Evolutionary conservation across 108 stramenopile genomes (phyloP), one percentile per base, ranked within the genome.

Genomic region (Poteriospumella lacustris): DNA sequence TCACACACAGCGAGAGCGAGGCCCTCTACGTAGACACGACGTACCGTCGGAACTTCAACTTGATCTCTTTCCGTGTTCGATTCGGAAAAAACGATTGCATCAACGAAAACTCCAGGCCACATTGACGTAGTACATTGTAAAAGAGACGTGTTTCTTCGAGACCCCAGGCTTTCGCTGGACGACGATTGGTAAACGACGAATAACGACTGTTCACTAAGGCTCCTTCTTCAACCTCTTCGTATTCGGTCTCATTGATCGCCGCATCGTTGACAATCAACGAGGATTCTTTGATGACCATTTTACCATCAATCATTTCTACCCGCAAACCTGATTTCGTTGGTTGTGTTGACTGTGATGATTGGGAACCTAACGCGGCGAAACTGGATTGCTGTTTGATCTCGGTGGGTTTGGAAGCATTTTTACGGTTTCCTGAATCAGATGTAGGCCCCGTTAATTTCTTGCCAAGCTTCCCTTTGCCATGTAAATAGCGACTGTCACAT

Each of bases 101-200:
- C 24, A 56, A 15, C 19, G 52, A 56, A 56, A 56, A 56, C 24
- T 56, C 52, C 15, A 24, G 15, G 24, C 52, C 52, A 56, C 52
- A 56, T 56, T 56, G 52, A 56, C 52, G 52, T 56, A 56, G 24
- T 56, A 56, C 52, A 56, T 56, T 56, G 24, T 56, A 56, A 56
- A 56, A 56, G 52, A 15, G 52, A 15, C 24, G 15, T 19, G 52
- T 56, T 24, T 56, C 52, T 19, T 56, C 52, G 24, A 19, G 15
- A 24, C 19, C 15, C 52, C 52, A 56, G 19, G 15, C 24, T 24
- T 24, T 24, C 15, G 19, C 24, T 19, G 19, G 15, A 19, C 24
- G 15, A 19, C 24, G 15, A 56, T 56, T 56, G 15, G 52, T 56
- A 24, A 56, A 56, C 24, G 52, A 56, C 15, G 52, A 56, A 56